Evolutionary conservation across 2,329 filamentous ascomycete species (phyloP), one percentile per base, ranked within the genome.

Genomic region (Cladosporium austrohemisphaericum): DNA sequence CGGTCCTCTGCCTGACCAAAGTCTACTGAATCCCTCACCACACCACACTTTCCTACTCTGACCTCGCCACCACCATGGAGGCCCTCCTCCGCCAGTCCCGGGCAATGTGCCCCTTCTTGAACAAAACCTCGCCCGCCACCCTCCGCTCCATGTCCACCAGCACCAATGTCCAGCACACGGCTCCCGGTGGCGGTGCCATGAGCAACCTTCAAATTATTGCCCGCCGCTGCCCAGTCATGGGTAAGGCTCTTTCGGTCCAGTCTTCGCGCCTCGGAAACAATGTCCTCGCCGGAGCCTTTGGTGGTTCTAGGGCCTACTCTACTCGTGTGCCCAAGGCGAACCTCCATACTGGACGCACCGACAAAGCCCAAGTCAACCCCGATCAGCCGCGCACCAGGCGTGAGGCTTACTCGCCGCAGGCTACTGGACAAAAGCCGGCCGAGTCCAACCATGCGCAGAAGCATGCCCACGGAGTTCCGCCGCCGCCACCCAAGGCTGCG

Each of bases 221-320:
- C 63, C 85, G 90, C 66, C 89, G 92, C 70, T 98, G 93, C 80
- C 93, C 93, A 52, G 86, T 98, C 71, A 98, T 98, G 93, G 92
- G 91, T 70, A 95, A 96, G 79, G 93, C 93, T 33, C 81, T 98
- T 68, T 87, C 89, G 54, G 85, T 96, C 31, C 92, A 96, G 77
- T 74, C 72, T 52, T 71, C 73, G 51, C 76, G 76, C 62, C 68
- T 70, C 53, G 67, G 66, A 58, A 72, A 72, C 60, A 66, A 64
- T 55, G 66, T 69, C 25, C 67, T 77, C 16, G 69, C 71, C 31
- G 73, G 74, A 29, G 73, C 72, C 56, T 77, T 74, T 58, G 76
- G 70, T 47, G 74, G 74, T 52, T 66, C 69, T 44, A 64, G 76
- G 41, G 70, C 74, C 48, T 76, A 76, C 65, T 92, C 97, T 73